Conservation (phyloP, 805 yeast species). For the Candida germanica region DNA sequence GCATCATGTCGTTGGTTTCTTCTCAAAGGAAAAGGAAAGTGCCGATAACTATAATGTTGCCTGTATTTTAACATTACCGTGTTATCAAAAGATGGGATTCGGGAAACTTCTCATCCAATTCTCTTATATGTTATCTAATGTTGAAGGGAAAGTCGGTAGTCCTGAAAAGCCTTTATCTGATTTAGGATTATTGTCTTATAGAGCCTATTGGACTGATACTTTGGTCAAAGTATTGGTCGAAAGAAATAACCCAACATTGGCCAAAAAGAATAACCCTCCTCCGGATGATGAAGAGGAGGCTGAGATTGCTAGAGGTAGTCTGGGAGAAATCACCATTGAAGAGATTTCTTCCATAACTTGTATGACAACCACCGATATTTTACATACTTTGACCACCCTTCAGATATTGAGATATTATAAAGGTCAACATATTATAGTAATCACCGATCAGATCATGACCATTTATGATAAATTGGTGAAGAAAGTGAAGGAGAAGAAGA, state of each 20-base stretch:
- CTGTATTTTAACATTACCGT: constrained; percentile 93
- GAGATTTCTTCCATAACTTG: constrained; percentile 83
- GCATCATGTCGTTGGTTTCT: constrained; percentile 94
- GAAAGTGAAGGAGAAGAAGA: constrained; percentile 59
- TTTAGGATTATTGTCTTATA: constrained; percentile 85
- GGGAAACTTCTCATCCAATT: constrained; percentile 91
- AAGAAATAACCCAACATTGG: constrained; percentile 37
- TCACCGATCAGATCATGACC: constrained; percentile 78
- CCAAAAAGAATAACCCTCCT: constrained; percentile 35
- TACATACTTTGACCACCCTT: constrained; percentile 89
- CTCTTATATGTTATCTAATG: constrained; percentile 84
- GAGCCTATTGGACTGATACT: constrained; percentile 96
- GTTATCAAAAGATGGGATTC: constrained; percentile 92
- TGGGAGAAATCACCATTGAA: constrained; percentile 71
- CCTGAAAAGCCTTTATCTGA: constrained; percentile 98
- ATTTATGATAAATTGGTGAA: constrained; percentile 63
- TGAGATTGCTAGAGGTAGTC: constrained; percentile 11
- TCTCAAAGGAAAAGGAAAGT: constrained; percentile 94
- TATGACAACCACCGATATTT: constrained; percentile 94
- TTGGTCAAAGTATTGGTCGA: constrained; percentile 72
- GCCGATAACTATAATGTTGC: constrained; percentile 96
- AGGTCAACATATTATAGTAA: constrained; percentile 87
- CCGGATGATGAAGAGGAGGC: constrained; percentile 36
- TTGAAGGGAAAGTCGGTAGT: constrained; percentile 88
- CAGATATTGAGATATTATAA: constrained; percentile 88